Percentiles rank a stretch among this genome's conserved stretches.
Conservation (phyloP, 495 filamentous ascomycete species). For the Penicillium roqueforti region DNA sequence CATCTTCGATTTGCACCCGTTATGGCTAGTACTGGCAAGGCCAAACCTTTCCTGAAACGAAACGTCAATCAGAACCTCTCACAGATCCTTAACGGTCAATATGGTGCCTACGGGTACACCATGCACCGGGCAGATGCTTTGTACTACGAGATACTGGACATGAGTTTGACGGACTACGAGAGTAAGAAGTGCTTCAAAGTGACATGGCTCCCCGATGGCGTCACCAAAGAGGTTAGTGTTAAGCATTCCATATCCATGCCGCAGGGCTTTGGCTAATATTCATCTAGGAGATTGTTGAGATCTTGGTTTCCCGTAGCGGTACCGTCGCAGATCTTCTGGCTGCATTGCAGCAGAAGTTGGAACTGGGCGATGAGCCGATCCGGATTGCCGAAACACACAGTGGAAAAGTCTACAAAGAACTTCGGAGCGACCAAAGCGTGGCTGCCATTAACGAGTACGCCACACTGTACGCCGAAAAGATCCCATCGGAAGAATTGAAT, state of each 20-base stretch:
- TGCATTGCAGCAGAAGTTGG: constrained; percentile 71
- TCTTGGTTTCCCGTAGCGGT: constrained; percentile 81
- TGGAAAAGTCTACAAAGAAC: constrained; percentile 75
- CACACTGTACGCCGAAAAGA: constrained; percentile 71
- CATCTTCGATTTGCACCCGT: constrained; percentile 89
- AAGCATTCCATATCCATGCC: not conserved
- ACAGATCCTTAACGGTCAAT: constrained; percentile 66
- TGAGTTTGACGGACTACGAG: constrained; percentile 88
- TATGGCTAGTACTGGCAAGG: constrained; percentile 64
- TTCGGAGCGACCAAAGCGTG: constrained; percentile 59
- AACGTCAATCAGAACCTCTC: constrained; percentile 58
- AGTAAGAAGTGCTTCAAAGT: constrained; percentile 82
- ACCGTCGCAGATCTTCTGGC: constrained; percentile 70
- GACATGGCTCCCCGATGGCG: constrained; percentile 81
- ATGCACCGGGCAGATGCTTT: constrained; percentile 71
- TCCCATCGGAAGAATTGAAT: constrained; percentile 73
- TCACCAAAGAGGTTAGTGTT: constrained; percentile 73
- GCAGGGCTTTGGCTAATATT: constrained; percentile 17
- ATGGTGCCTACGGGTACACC: constrained; percentile 56
- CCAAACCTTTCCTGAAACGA: constrained; percentile 73
- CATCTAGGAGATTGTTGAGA: constrained; percentile 62
- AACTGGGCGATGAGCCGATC: constrained; percentile 67
- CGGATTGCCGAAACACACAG: constrained; percentile 72
- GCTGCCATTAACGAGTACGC: constrained; percentile 78
- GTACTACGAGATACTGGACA: constrained; percentile 89